Conservation (phyloP, 83 land plant species). For the Thuja plicata region DNA sequence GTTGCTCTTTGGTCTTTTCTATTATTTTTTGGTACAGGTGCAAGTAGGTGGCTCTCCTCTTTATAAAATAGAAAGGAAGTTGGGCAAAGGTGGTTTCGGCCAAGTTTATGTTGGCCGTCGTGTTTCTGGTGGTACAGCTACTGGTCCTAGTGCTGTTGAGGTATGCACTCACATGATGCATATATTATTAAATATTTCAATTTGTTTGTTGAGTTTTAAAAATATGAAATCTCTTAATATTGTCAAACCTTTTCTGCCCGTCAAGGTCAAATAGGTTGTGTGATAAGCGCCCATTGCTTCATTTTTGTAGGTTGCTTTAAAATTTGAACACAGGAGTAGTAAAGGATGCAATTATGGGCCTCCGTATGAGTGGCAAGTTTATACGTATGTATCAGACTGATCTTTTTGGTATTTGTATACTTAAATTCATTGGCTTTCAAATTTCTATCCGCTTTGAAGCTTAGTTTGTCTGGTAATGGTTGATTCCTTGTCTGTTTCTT, state of each 20-base stretch:
- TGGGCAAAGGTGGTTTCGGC: constrained; percentile 91
- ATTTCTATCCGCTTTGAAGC: neutral
- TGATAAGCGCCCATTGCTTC: neutral
- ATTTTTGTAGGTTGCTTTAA: constrained; percentile 55
- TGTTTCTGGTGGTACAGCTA: constrained; percentile 56
- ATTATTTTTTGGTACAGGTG: constrained; percentile 38
- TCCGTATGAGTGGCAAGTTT: constrained; percentile 96
- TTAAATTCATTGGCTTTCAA: neutral
- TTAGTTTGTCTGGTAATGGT: neutral
- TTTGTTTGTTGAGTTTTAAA: neutral
- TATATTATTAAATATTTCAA: neutral
- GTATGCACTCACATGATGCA: constrained; percentile 19
- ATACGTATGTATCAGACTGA: constrained; percentile 46
- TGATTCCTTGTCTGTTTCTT: neutral
- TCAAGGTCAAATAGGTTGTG: neutral
- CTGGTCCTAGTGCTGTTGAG: constrained; percentile 77
- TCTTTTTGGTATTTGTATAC: neutral
- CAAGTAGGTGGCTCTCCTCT: constrained; percentile 76
- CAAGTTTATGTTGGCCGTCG: constrained; percentile 83
- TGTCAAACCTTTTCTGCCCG: neutral
- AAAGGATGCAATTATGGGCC: constrained; percentile 92
- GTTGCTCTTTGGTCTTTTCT: too few species aligned
- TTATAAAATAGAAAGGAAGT: constrained; percentile 75
- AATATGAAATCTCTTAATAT: neutral
- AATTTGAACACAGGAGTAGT: constrained; percentile 86